These are phyloP conservation scores for Brassica cretica DNA, from an alignment of 345 rosid species.

Conservation along the genomic window DNA sequence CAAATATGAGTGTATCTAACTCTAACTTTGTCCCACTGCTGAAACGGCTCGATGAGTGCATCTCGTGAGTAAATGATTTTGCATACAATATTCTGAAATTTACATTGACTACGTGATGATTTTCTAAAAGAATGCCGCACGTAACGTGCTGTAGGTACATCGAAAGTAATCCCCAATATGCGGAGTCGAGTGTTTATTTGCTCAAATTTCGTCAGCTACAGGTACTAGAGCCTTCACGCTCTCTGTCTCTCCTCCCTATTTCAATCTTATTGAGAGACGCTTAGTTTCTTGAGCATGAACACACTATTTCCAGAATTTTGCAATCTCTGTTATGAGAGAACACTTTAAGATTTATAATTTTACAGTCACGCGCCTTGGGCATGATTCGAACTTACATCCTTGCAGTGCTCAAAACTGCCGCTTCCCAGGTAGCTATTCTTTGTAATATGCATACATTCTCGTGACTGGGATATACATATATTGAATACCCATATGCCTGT, in stretches of 20 bases:
- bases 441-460: conserved; percentile 13
- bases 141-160: conserved; percentile 56
- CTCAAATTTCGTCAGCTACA: conserved; percentile 97
- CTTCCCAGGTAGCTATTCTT: conserved; percentile 62
- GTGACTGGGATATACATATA: neutral
- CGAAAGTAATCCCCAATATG: conserved; percentile 88
- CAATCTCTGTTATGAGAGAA: conserved; percentile 14
- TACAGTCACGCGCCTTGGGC: conserved; percentile 95
- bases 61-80: conserved; percentile 63
- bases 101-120: conserved; percentile 5
- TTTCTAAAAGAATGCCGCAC: neutral
- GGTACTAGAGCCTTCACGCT: conserved; percentile 48
- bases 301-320: conserved; percentile 1
- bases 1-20: conserved; percentile 76
- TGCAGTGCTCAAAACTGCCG: conserved; percentile 80
- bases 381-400: conserved; percentile 87
- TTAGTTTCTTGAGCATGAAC: conserved; percentile 23
- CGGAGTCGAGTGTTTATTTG: conserved; percentile 90
- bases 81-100: neutral
- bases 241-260: conserved; percentile 8
- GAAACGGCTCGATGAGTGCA: conserved; percentile 90
- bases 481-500: conserved; percentile 13
- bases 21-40: conserved; percentile 81
- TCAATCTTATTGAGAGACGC: conserved; percentile 6
- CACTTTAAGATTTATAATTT: conserved; percentile 23